Evolutionary conservation across 1,284 basidiomycete genomes (phyloP).

Genomic region (Violaceomyces palustris): DNA sequence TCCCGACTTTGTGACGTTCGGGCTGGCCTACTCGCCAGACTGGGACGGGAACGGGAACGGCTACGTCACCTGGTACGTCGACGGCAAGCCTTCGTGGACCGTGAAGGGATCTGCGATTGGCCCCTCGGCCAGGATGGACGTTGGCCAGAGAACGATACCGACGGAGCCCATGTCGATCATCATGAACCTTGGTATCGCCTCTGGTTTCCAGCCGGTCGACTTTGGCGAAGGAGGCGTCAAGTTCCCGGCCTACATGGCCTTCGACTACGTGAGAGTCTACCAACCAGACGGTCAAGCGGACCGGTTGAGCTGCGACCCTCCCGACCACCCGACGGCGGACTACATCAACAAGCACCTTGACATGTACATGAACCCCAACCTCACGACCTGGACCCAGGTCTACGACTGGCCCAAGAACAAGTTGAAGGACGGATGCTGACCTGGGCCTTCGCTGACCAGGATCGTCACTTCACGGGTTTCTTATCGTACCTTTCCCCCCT

Average conservation of each 20-base stretch:
- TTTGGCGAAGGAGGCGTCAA: constrained; percentile 25
- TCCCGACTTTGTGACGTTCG: constrained; percentile 35
- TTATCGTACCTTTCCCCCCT: too few relatives aligned
- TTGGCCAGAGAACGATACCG: constrained; percentile 40
- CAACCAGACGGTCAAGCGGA: constrained; percentile 33
- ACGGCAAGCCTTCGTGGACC: constrained; percentile 47
- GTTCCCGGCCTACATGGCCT: constrained; percentile 36
- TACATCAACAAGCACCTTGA: constrained; percentile 45
- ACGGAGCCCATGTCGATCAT: constrained; percentile 49
- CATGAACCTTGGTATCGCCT: constrained; percentile 45
- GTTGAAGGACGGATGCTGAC: constrained; percentile 24
- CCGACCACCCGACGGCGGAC: constrained; percentile 43
- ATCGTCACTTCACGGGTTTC: too few relatives aligned
- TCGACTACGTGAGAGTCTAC: constrained; percentile 47
- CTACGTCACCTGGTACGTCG: constrained; percentile 45
- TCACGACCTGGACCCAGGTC: constrained; percentile 32
- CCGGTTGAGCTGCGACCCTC: constrained; percentile 37
- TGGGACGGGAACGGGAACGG: constrained; percentile 40
- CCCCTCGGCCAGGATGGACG: constrained; percentile 17
- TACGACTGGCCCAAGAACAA: constrained; percentile 42
- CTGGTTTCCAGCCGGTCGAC: constrained; percentile 43
- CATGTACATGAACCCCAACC: constrained; percentile 46
- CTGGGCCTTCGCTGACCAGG: too few relatives aligned
- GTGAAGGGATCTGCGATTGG: constrained; percentile 31
- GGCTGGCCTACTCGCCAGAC: constrained; percentile 50